A percentile compares a stretch with the other conserved stretches of the same genome.
Evolutionary conservation across 2,329 filamentous ascomycete genomes (phyloP).

Genomic region (Aspergillus sp.): DNA sequence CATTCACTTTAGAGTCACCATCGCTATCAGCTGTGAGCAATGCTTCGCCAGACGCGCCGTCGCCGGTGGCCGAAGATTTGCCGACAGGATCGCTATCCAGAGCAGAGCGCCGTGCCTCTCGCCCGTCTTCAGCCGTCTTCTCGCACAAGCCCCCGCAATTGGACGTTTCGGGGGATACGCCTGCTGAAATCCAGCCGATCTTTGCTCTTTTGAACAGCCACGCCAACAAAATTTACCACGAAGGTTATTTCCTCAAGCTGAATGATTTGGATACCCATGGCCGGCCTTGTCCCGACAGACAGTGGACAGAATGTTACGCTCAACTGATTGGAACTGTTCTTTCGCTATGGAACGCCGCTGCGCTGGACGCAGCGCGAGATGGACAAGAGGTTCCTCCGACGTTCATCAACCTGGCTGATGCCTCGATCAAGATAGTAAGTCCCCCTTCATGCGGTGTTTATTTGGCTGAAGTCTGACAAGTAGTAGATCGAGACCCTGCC

Average conservation of each 20-base stretch:
- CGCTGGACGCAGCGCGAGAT: conserved; percentile 78
- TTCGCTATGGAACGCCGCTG: conserved; percentile 90
- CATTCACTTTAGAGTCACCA: conserved; percentile 14
- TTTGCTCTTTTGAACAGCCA: conserved; percentile 93
- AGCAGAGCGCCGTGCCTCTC: conserved; percentile 49
- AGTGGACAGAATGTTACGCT: conserved; percentile 94
- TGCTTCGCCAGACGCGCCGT: conserved; percentile 30
- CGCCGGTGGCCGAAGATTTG: conserved; percentile 29
- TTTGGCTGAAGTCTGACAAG: conserved; percentile 21
- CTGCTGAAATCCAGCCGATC: conserved; percentile 88
- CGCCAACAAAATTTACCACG: conserved; percentile 92
- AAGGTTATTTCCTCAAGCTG: conserved; percentile 94
- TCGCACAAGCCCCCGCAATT: conserved; percentile 79
- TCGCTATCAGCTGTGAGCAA: conserved; percentile 17
- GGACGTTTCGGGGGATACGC: conserved; percentile 76
- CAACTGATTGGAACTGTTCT: conserved; percentile 92
- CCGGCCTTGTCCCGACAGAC: conserved; percentile 73
- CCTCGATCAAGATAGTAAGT: conserved; percentile 91
- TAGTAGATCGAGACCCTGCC: conserved; percentile 78
- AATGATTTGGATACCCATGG: conserved; percentile 91
- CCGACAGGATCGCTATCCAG: conserved; percentile 36
- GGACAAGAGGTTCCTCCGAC: conserved; percentile 80
- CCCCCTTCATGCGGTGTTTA: conserved; percentile 1
- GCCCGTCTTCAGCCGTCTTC: conserved; percentile 80
- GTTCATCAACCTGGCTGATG: conserved; percentile 95